These are phyloP conservation scores for Rhododendron mucronatum DNA, from an alignment of 148 eudicot species.

Conservation along the genomic window DNA sequence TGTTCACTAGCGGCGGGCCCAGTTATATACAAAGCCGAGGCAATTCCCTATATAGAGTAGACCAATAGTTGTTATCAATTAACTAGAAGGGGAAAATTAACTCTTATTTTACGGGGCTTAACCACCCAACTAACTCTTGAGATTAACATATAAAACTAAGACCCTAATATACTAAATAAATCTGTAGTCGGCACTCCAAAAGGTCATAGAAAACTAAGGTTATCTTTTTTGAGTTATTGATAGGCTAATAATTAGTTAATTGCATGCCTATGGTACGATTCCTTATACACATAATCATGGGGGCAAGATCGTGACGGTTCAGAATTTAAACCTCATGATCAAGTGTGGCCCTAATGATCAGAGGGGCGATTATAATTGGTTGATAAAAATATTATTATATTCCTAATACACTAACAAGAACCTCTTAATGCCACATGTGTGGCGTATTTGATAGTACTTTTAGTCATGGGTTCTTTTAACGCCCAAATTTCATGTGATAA, in stretches of 20 bases:
- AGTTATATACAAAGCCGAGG: no score
- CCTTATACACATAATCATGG: neutral
- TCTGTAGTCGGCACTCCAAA: neutral
- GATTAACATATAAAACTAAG: neutral
- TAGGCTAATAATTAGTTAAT: neutral
- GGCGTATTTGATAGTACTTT: neutral
- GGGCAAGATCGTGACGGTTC: slow-evolving; percentile 2
- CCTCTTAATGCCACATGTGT: neutral
- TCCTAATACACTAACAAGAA: neutral
- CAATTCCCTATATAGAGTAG: neutral
- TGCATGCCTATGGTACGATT: neutral
- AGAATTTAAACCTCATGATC: neutral
- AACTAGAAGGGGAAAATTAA: no score
- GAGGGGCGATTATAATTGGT: neutral
- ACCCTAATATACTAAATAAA: neutral
- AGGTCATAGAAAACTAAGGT: neutral
- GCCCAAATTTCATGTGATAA: neutral
- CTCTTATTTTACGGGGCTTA: no score
- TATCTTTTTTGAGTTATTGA: neutral
- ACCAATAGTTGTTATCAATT: neutral
- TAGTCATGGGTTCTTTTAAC: neutral
- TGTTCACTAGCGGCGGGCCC: no score
- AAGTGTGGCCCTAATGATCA: neutral
- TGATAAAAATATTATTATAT: neutral
- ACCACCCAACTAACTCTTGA: neutral